Percentiles rank a stretch among this genome's conserved stretches.
Evolutionary conservation across 2,329 filamentous ascomycete genomes (phyloP).

Genomic region (Cladosporium sp.): DNA sequence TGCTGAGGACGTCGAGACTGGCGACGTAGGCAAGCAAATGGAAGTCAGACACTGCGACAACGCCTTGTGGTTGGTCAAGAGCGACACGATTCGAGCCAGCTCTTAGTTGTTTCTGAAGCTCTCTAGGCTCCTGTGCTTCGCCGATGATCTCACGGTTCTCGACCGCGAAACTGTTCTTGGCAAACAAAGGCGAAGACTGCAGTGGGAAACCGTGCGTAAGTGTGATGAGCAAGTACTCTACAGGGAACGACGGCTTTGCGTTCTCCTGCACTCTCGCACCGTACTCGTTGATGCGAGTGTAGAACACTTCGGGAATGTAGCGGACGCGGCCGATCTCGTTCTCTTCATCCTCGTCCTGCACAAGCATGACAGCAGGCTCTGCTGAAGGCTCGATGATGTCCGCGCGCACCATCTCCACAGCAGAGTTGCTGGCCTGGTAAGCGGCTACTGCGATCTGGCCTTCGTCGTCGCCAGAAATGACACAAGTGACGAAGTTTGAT

Average conservation of each 20-base stretch:
- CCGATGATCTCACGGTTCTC: slow-evolving; percentile 89
- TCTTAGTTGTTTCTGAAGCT: slow-evolving; percentile 67
- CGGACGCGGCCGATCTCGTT: slow-evolving; percentile 68
- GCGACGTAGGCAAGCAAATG: slow-evolving; percentile 89
- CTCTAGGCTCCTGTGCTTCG: slow-evolving; percentile 75
- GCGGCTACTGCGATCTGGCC: slow-evolving; percentile 86
- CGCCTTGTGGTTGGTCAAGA: slow-evolving; percentile 62
- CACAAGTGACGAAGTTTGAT: slow-evolving; percentile 95
- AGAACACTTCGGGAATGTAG: slow-evolving; percentile 98
- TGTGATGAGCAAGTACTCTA: slow-evolving; percentile 94
- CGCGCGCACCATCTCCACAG: slow-evolving; percentile 94
- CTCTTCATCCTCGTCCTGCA: slow-evolving; percentile 87
- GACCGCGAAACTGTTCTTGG: slow-evolving; percentile 80
- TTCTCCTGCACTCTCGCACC: slow-evolving; percentile 95
- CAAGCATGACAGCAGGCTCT: slow-evolving; percentile 90
- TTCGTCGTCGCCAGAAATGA: slow-evolving; percentile 88
- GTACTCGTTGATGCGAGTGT: slow-evolving; percentile 92
- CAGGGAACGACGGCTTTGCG: slow-evolving; percentile 92
- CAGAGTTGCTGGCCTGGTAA: slow-evolving; percentile 93
- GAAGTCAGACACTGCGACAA: slow-evolving; percentile 81
- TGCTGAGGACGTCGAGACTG: slow-evolving; percentile 75
- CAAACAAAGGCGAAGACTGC: slow-evolving; percentile 59
- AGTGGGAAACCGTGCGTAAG: slow-evolving; percentile 90
- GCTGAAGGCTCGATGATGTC: slow-evolving; percentile 94
- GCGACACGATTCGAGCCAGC: slow-evolving; percentile 51